Evolutionary conservation across 176 grass and related monocot species (phyloP), one percentile per base, ranked within the genome.

Genomic region (Leersia perrieri): DNA sequence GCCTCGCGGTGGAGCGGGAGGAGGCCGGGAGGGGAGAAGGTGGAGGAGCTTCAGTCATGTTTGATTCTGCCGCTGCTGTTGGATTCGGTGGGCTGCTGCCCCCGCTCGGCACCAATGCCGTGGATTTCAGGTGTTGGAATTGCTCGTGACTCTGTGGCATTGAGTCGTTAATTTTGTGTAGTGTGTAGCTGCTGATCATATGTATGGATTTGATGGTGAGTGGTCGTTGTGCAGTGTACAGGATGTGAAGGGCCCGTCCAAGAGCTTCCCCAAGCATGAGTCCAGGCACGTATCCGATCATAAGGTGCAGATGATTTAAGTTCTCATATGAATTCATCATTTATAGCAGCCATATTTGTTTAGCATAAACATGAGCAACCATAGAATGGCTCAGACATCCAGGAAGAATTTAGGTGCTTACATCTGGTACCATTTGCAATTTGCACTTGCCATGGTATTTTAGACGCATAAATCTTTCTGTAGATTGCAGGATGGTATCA

Each of bases 251-350:
- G 92, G 88, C 53, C 74, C 92, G 63, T 93, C 90, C 77, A 98
- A 95, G 86, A 93, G 69, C 79, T 98, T 98, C 22, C 78, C 90
- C 74, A 98, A 93, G 82, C 92, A 98, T 14, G 96, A 93, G 69
- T 87, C 68, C 31, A 88, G 79, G 60, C 92, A 95, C 66, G 63
- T 98, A 62, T 98, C 96, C 29, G 96, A 98, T 68, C 96, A 95
- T 79, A 98, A 95, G 96, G 96, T 94, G 77, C n/a, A 2, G 33
- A 69, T 62, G 58, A 22, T 32, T 68, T 18, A 35, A 77, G 35
- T 80, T 76, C 23, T 44, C 1, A 9, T 31, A 23, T 44, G 41
- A 39, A 68, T 11, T 34, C 27, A 6, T 58, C 13, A 11, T 70
- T 63, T 33, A 18, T 5, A 6, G 14, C 3, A 30, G 15, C 16